phyloP scores from a whole-genome alignment of 495 filamentous ascomycete species.

The Annulohypoxylon bovei region DNA sequence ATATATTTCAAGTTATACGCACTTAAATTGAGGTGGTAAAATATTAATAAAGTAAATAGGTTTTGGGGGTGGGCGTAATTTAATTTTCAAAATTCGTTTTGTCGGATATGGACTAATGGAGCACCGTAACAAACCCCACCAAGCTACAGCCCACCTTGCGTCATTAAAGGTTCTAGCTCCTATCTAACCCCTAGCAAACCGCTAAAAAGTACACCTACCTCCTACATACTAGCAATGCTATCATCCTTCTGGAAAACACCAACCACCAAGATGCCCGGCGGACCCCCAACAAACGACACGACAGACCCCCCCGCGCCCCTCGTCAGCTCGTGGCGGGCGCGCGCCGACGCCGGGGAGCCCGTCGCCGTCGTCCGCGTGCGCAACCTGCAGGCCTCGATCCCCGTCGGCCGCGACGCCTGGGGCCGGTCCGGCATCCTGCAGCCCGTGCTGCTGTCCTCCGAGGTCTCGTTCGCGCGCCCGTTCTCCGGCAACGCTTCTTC shows the following conservation, averaged over 20 bases:
- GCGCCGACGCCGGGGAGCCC: slow-evolving; percentile 49
- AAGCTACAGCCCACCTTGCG: slow-evolving; percentile 7
- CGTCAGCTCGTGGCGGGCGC: slow-evolving; percentile 46
- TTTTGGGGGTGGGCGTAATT: too few species aligned
- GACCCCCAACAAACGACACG: slow-evolving; percentile 26
- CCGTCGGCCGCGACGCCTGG: slow-evolving; percentile 66
- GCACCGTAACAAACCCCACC: too few species aligned
- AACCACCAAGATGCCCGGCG: slow-evolving; percentile 16
- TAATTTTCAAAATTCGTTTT: too few species aligned
- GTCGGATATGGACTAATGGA: too few species aligned
- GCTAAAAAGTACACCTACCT: not conserved
- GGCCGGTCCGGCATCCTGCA: slow-evolving; percentile 59
- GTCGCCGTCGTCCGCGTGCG: slow-evolving; percentile 57
- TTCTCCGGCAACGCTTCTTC: slow-evolving; percentile 57
- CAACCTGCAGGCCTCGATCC: slow-evolving; percentile 59
- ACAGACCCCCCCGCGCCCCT: slow-evolving; percentile 44
- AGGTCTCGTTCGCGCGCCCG: slow-evolving; percentile 55
- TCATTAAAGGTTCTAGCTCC: slow-evolving; percentile 15
- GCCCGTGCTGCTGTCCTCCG: slow-evolving; percentile 63
- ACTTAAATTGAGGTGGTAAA: too few species aligned
- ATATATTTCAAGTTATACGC: too few species aligned
- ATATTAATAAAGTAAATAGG: too few species aligned
- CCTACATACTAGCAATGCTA: slow-evolving; percentile 17
- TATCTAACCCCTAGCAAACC: not conserved
- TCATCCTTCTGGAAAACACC: slow-evolving; percentile 35